Evolutionary conservation across 305 asterid species (phyloP).

Genomic region (Fraxinus greggii): DNA sequence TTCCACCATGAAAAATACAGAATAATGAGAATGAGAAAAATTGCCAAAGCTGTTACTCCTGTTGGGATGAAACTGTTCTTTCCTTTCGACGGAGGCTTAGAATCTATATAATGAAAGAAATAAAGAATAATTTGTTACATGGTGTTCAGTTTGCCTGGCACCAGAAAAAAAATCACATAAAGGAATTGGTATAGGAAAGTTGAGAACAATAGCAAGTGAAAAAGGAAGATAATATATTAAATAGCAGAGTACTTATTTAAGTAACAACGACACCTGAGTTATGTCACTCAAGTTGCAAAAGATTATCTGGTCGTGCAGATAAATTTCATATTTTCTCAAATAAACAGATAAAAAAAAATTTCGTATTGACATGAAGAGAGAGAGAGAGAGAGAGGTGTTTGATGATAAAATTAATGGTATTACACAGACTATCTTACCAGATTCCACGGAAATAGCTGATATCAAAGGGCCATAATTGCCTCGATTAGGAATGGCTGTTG

Average conservation of each 20-base stretch:
- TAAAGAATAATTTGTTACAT: neutral
- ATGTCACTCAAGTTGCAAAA: neutral
- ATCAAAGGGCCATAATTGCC: constrained; percentile 62
- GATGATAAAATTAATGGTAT: neutral
- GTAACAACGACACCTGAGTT: neutral
- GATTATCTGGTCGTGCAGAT: neutral
- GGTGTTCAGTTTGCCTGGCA: neutral
- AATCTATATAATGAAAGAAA: constrained; percentile 34
- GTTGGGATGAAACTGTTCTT: constrained; percentile 32
- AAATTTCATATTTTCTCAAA: neutral
- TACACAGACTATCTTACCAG: constrained; percentile 34
- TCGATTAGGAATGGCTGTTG: constrained; percentile 47
- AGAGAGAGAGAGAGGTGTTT: neutral
- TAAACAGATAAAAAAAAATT: neutral
- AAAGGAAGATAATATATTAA: neutral
- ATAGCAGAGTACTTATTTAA: neutral
- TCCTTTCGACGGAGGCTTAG: constrained; percentile 37
- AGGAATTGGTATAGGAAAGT: neutral
- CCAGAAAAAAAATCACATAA: neutral
- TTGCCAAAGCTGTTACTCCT: constrained; percentile 32
- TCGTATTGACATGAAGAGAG: neutral
- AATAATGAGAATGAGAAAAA: constrained; percentile 30
- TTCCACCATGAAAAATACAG: constrained; percentile 40
- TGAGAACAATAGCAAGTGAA: neutral
- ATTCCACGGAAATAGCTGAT: constrained; percentile 60